Percentiles rank a stretch among this genome's conserved stretches.
phyloP scores from a whole-genome alignment of 148 eudicot species.

The Dianthus caryophyllus region DNA sequence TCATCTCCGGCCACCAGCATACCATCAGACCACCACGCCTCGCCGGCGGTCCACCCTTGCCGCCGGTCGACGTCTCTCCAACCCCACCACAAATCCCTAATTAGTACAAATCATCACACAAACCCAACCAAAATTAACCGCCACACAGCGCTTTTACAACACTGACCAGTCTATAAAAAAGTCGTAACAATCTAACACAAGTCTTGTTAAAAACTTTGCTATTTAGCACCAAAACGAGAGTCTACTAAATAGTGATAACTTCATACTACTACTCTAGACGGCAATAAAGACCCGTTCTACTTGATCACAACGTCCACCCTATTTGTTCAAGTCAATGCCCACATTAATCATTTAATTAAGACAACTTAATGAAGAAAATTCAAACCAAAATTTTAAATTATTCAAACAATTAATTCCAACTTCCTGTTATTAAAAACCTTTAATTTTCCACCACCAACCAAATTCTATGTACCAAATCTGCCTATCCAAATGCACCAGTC shows the following conservation, averaged over 20 bases:
- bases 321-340: slow-evolving; percentile 24
- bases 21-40: too few species aligned
- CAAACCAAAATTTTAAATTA: background rate
- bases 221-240: slow-evolving; percentile 13
- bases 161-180: too few species aligned
- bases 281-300: slow-evolving; percentile 29
- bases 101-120: too few species aligned
- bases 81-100: too few species aligned
- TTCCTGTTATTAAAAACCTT: slow-evolving; percentile 14
- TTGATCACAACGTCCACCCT: slow-evolving; percentile 13
- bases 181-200: too few species aligned
- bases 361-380: background rate
- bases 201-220: slow-evolving; percentile 7
- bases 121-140: too few species aligned
- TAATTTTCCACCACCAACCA: slow-evolving; percentile 6
- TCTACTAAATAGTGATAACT: slow-evolving; percentile 2
- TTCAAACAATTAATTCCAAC: slow-evolving; percentile 10
- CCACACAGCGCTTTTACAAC: too few species aligned
- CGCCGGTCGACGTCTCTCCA: too few species aligned
- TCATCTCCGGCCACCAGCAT: too few species aligned
- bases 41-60: too few species aligned
- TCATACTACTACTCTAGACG: slow-evolving; percentile 21
- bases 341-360: slow-evolving; percentile 12
- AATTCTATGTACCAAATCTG: background rate
- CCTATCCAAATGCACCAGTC: slow-evolving; percentile 3